phyloP scores from a whole-genome alignment of 768 basidiomycete species.

The Albatrellus ellisii region DNA sequence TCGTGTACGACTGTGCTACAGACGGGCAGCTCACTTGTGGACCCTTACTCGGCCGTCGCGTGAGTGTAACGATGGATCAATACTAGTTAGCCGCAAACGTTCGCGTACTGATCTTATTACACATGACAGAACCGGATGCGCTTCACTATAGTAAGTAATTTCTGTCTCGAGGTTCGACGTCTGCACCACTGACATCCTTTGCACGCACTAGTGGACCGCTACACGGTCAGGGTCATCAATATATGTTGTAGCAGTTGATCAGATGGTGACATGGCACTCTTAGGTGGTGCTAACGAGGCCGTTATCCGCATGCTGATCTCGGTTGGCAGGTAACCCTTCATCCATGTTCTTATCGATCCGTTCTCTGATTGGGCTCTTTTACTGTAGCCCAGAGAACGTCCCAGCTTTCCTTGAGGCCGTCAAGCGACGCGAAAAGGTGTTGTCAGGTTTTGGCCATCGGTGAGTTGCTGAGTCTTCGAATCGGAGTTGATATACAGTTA shows the following conservation, averaged over 20 bases:
- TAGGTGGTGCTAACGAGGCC: conserved; percentile 85
- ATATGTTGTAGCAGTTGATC: neutral
- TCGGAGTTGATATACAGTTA: too few relatives aligned
- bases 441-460: conserved; percentile 88
- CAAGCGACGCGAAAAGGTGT: conserved; percentile 76
- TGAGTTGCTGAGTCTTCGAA: too few relatives aligned
- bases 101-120: too few relatives aligned
- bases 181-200: neutral
- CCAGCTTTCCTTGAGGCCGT: conserved; percentile 79
- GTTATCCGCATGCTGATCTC: conserved; percentile 89
- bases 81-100: too few relatives aligned
- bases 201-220: conserved; percentile 42
- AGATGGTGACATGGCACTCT: conserved; percentile 1
- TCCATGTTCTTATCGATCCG: neutral
- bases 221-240: conserved; percentile 35
- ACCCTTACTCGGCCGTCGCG: conserved; percentile 82
- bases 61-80: conserved; percentile 19
- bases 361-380: conserved; percentile 1
- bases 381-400: conserved; percentile 78
- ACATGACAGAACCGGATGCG: conserved; percentile 56
- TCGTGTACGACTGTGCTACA: conserved; percentile 79
- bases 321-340: conserved; percentile 53
- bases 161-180: neutral
- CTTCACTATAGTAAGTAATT: conserved; percentile 76
- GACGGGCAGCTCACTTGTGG: conserved; percentile 79